These are phyloP conservation scores for Pachyrhizus erosus DNA, from an alignment of 306 rosid species.

Conservation along the genomic window DNA sequence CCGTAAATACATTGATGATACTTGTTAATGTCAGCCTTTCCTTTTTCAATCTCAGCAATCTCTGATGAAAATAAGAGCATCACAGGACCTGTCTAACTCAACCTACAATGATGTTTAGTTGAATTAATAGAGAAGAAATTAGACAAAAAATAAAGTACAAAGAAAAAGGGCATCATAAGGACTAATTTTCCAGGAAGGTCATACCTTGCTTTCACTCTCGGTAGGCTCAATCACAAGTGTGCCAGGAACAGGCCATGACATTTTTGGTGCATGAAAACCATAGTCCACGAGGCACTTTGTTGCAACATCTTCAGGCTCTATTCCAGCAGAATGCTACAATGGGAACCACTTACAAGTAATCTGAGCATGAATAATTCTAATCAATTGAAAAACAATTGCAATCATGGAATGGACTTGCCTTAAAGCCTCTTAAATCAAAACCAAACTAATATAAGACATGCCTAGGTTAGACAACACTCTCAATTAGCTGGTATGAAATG, in stretches of 20 bases:
- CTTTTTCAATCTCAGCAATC: constrained; percentile 87
- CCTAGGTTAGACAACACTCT: too few relatives aligned
- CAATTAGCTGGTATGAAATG: too few relatives aligned
- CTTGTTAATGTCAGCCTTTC: constrained; percentile 82
- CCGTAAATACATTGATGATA: constrained; percentile 98
- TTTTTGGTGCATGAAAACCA: constrained; percentile 96
- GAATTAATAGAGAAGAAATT: constrained; percentile 29
- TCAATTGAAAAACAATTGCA: background rate
- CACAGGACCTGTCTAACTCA: constrained; percentile 93
- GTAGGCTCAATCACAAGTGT: constrained; percentile 99
- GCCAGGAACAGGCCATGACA: constrained; percentile 99
- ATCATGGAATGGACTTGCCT: constrained; percentile 59
- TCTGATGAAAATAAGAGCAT: constrained; percentile 92
- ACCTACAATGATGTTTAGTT: constrained; percentile 65
- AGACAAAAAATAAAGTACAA: background rate
- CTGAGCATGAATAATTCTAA: constrained; percentile 23
- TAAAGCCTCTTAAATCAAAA: constrained; percentile 64
- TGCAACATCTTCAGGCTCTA: constrained; percentile 97
- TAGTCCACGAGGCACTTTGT: constrained; percentile 98
- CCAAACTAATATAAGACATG: too few relatives aligned
- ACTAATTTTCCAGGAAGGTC: background rate
- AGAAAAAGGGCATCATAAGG: background rate
- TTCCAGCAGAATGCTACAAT: constrained; percentile 81
- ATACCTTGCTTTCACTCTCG: constrained; percentile 99
- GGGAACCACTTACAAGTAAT: constrained; percentile 40